Evolutionary conservation across 2,329 filamentous ascomycete species (phyloP), one percentile per base, ranked within the genome.

Genomic region (Coniochaeta prunicola): DNA sequence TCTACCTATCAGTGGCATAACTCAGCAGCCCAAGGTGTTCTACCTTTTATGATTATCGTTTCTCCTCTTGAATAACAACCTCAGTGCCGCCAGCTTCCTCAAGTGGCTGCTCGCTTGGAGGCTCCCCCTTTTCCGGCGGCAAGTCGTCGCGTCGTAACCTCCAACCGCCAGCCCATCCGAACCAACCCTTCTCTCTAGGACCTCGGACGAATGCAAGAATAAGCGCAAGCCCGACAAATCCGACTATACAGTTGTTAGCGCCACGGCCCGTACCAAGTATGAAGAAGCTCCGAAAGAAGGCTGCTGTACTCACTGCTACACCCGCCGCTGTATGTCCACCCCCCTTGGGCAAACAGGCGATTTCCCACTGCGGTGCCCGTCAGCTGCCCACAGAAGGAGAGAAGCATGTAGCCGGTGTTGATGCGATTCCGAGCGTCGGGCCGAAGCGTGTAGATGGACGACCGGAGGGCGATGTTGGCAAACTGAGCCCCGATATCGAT

Each of bases 381-480:
- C 53, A 94, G 65, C 74, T 94, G 90, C 0, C 90, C 90, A 30
- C 81, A 84, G 66, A 93, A 93, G 0, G 83, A 85, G 8, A 81
- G 79, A 0, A 92, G 80, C 90, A 93, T 94, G 67, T 91, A 94
- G 1, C 86, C 88, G 0, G 90, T 92, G 68, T 94, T 94, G 26
- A 93, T 81, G 3, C 90, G 74, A 71, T 92, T 94, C 4, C 88
- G 75, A 0, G 86, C 86, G 60, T 84, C 86, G 0, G 89, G 85
- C 57, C 88, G 87, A 24, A 93, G 84, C 1, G 76, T 73, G 65
- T 90, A 92, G 21, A 94, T 89, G 4, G 83, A 80, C 0, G 80
- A 79, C 0, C 90, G 76, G 65, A 92, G 92, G 1, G 88, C 87
- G 33, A 91, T 88, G 69, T 92, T 88, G 0, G 83, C 79, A 1